Evolutionary conservation across 345 rosid genomes (phyloP), one percentile per base, ranked within the genome.

Genomic region (Psidium friedrichsthalianum): DNA sequence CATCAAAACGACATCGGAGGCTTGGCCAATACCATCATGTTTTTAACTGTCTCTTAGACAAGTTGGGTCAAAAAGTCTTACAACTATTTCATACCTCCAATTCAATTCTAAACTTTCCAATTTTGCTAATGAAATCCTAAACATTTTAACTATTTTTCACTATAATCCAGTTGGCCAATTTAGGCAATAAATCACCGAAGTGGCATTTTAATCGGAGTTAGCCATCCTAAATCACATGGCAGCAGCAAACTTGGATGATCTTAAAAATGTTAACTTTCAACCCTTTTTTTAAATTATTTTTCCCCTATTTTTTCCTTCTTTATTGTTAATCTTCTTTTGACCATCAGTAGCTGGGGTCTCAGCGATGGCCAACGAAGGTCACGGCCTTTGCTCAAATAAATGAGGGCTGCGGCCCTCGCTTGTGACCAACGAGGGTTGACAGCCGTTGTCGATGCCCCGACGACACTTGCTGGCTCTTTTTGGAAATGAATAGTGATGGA

Each of bases 181-280:
- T 27, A 61, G 5, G 21, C 2, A 0, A 0, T 11, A 29, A 61
- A 61, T 61, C 5, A 2, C 29, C 27, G 20, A 61, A 9, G 16
- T 61, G 20, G 42, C 7, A 8, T 10, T 29, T 5, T 0, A 61
- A 0, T 27, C 0, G 0, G 0, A 6, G 36, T 15, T 2, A 6
- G 29, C 21, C 20, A 61, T 61, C 32, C 4, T 27, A 61, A 3
- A 15, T 27, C 0, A 5, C 10, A 61, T 15, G 20, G 10, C 29
- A 14, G 7, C 0, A 27, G 21, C 7, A 13, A 4, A 59, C 0
- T 8, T 0, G 27, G 14, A 59, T 8, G 0, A n/a, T 29, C 40
- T 61, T 27, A 15, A 61, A 61, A 14, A 27, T 61, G 6, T 49
- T 49, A 2, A 49, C 51, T 49, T 49, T 49, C 51, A 9, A 49